Percentiles rank a stretch among this genome's conserved stretches.
Conservation (phyloP, 2,329 filamentous ascomycete genomes). For the Epichloe bromicola region DNA sequence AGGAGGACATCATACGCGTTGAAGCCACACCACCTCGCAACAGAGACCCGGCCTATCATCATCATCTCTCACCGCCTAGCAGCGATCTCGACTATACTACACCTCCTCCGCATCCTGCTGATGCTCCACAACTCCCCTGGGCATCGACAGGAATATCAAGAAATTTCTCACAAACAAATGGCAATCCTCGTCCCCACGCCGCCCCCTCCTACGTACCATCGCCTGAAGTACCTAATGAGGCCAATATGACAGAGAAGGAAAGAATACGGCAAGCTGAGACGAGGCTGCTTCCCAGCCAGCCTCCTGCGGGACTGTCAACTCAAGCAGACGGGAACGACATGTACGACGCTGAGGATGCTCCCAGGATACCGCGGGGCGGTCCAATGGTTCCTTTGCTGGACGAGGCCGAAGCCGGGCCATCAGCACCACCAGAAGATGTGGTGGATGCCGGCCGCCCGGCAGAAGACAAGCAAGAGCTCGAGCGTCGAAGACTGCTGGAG, state of each 20-base stretch:
- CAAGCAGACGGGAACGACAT: constrained; percentile 33
- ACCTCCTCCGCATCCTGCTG: constrained; percentile 7
- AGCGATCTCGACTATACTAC: constrained; percentile 15
- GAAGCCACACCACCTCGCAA: constrained; percentile 8
- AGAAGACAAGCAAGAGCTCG: constrained; percentile 73
- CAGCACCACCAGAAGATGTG: constrained; percentile 34
- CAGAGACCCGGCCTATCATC: background rate
- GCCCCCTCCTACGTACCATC: constrained; percentile 42
- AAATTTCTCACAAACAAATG: constrained; percentile 9
- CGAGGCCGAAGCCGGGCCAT: constrained; percentile 18
- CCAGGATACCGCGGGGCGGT: constrained; percentile 10
- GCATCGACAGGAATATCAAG: background rate
- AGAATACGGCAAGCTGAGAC: constrained; percentile 65
- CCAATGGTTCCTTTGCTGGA: constrained; percentile 7
- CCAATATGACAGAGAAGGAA: constrained; percentile 67
- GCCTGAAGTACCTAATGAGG: constrained; percentile 46
- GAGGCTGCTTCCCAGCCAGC: constrained; percentile 68
- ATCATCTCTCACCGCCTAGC: constrained; percentile 16
- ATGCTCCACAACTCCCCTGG: constrained; percentile 4
- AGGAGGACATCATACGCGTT: constrained; percentile 9
- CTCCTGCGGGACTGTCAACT: constrained; percentile 30
- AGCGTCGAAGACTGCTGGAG: constrained; percentile 48
- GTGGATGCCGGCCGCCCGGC: constrained; percentile 15
- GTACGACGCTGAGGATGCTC: constrained; percentile 33
- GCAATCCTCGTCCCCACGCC: constrained; percentile 8